phyloP scores from a whole-genome alignment of 2,329 filamentous ascomycete genomes.

The Juglanconis sp. region DNA sequence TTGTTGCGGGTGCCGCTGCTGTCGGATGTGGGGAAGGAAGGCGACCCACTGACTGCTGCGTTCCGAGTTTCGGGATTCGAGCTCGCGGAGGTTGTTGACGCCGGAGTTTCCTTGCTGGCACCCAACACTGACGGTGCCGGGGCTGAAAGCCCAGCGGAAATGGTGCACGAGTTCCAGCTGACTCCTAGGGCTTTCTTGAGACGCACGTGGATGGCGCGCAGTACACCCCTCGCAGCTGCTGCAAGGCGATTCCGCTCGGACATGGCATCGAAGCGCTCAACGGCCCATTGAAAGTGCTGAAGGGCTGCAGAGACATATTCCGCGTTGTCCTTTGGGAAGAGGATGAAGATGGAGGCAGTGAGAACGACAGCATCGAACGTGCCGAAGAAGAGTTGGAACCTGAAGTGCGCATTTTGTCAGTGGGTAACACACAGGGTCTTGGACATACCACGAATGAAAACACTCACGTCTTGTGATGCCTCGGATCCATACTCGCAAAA shows the following conservation, averaged over 20 bases:
- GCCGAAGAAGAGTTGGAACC: constrained; percentile 57
- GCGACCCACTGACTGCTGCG: not conserved
- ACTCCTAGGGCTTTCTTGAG: constrained; percentile 48
- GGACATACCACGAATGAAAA: not conserved
- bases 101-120: not conserved
- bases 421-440: too few relatives aligned
- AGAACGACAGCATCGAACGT: constrained; percentile 64
- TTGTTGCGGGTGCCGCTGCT: constrained; percentile 10
- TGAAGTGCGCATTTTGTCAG: constrained; percentile 17
- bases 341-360: constrained; percentile 57
- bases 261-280: constrained; percentile 57
- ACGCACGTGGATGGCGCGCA: constrained; percentile 52
- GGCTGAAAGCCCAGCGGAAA: not conserved
- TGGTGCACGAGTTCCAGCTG: not conserved
- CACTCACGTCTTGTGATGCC: constrained; percentile 47
- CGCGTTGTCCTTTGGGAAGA: constrained; percentile 55
- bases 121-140: not conserved
- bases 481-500: constrained; percentile 45
- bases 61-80: not conserved
- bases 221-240: constrained; percentile 50
- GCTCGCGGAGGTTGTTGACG: not conserved
- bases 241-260: constrained; percentile 51
- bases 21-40: constrained; percentile 14
- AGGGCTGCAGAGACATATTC: constrained; percentile 45
- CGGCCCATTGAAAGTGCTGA: constrained; percentile 58